A percentile compares a stretch with the other conserved stretches of the same genome.
These are phyloP conservation scores for Leishmania major DNA, from an alignment of 208 protist genomes.

Conservation along the genomic window DNA sequence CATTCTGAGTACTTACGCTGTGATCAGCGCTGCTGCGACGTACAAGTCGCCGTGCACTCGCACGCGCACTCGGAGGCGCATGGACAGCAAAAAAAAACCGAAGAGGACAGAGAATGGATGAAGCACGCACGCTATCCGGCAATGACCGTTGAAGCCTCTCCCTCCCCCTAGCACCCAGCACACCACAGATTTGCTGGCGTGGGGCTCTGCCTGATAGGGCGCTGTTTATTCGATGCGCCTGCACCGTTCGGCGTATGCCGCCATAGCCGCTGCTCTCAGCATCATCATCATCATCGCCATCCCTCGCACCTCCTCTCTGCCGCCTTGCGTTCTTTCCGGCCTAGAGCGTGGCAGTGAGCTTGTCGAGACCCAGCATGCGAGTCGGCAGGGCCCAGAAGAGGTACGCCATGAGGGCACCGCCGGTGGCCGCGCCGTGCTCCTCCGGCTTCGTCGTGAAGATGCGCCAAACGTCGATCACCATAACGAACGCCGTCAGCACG, in stretches of 20 bases:
- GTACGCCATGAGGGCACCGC: conserved; percentile 86
- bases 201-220: neutral
- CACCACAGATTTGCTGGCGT: neutral
- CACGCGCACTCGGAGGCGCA: neutral
- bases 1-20: neutral
- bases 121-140: neutral
- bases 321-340: neutral
- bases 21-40: neutral
- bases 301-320: neutral
- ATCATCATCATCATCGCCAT: neutral
- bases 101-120: neutral
- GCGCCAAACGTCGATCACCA: conserved; percentile 91
- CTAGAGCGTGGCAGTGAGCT: conserved; percentile 82
- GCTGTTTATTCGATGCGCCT: neutral
- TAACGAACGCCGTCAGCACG: conserved; percentile 87
- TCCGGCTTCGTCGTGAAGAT: conserved; percentile 84
- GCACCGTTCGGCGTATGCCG: neutral
- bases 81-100: neutral
- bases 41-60: neutral
- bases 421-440: conserved; percentile 85
- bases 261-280: neutral
- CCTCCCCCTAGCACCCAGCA: neutral
- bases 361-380: conserved; percentile 82
- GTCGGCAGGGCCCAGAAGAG: conserved; percentile 89
- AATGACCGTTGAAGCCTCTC: neutral